Conservation (phyloP, 2,329 filamentous ascomycete genomes). For the Fusarium graminum region DNA sequence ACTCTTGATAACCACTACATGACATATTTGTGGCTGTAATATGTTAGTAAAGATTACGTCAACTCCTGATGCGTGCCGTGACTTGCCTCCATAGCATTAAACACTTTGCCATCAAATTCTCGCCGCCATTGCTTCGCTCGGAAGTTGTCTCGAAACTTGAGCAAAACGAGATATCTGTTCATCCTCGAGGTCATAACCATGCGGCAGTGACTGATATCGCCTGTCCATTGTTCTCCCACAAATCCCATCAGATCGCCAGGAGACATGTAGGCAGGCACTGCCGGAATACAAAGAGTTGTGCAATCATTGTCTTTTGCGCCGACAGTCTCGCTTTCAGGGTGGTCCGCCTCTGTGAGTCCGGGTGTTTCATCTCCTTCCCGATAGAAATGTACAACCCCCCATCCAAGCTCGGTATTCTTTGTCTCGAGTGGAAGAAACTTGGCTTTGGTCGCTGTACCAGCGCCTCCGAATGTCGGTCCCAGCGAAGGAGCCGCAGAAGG, state of each 20-base stretch:
- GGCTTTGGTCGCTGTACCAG: conserved; percentile 85
- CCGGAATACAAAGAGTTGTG: conserved; percentile 91
- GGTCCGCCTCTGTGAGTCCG: conserved; percentile 58
- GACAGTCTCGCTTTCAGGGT: conserved; percentile 48
- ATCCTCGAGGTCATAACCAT: conserved; percentile 91
- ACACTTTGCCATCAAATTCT: conserved; percentile 92
- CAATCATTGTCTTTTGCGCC: conserved; percentile 69
- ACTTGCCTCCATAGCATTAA: conserved; percentile 87
- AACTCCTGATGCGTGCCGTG: neutral
- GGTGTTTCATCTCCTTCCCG: conserved; percentile 83
- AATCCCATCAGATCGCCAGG: conserved; percentile 92
- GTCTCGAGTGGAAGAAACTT: conserved; percentile 78
- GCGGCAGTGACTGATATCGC: conserved; percentile 90
- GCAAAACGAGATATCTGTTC: conserved; percentile 93
- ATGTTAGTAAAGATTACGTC: conserved; percentile 30
- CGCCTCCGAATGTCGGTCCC: conserved; percentile 67
- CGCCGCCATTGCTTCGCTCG: conserved; percentile 83
- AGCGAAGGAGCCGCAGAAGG: conserved; percentile 65
- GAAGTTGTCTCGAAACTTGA: conserved; percentile 87
- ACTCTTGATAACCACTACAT: conserved; percentile 93
- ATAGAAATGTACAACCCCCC: conserved; percentile 95
- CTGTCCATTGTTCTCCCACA: conserved; percentile 86
- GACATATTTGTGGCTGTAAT: conserved; percentile 86
- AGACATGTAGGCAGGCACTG: conserved; percentile 93
- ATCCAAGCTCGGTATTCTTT: conserved; percentile 82